Evolutionary conservation across 495 filamentous ascomycete species (phyloP), one percentile per base, ranked within the genome.

Genomic region (Pseudoneurospora amorphoporcata): DNA sequence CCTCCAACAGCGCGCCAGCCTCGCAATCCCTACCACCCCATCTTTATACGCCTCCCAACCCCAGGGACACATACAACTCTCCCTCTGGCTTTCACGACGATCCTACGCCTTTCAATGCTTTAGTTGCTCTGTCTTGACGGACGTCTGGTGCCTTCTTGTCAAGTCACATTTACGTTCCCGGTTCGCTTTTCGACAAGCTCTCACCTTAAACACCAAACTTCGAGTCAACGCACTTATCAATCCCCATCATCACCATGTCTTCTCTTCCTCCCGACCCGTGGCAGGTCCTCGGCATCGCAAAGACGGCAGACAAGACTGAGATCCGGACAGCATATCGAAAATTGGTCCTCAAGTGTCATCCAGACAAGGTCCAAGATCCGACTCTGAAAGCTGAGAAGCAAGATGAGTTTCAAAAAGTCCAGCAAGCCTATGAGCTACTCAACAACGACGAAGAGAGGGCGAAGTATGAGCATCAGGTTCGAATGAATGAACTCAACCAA

Each of bases 401-500:
- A 72, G 90, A 92, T 72, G 89, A 97, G 82, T 99, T 98, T 80
- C 93, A 98, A 81, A 90, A 90, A 80, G 93, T 98, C 40, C 95
- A 98, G 80, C 88, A 94, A 74, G 93, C 95, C 68, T 99, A 96
- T 80, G 95, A 98, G 82, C 84, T 96, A 16, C 88, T 99, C 61
- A 93, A 89, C 77, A 92, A 98, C 79, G 91, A 94, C 38, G 84
- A 82, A 3, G 88, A 88, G 73, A 86, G 93, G 74, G 76, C 83
- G 69, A 88, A 88, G 72, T 96, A 97, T 81, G 94, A 99, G 80
- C 88, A 92, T 39, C 87, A 91, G 78, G 85, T 91, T 45, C 87
- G 85, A 76, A 81, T 95, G 47, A 79, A 82, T 58, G 86, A 92
- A 79, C 73, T 83, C 75, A 80, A 65, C 29, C 53, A 68, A 72